Evolutionary conservation across 2,329 filamentous ascomycete species (phyloP).

Genomic region (Aspergillus ustus): DNA sequence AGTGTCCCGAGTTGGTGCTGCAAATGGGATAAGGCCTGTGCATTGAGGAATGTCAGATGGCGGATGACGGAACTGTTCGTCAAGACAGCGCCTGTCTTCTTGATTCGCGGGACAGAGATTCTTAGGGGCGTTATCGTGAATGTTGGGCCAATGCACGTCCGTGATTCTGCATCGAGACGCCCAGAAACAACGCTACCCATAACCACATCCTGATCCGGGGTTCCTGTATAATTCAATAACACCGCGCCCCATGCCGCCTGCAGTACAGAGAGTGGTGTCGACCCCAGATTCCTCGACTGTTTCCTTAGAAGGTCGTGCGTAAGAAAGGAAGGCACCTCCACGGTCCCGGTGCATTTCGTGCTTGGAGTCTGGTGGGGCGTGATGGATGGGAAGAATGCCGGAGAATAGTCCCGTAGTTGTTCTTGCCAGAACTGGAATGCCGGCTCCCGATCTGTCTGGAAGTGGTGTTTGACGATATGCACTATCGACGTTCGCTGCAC

Average conservation of each 20-base stretch:
- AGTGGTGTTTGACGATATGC: conserved; percentile 33
- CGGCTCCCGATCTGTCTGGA: conserved; percentile 24
- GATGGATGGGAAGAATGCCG: conserved; percentile 30
- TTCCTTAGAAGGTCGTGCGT: conserved; percentile 34
- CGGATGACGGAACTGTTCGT: conserved; percentile 30
- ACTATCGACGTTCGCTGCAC: conserved; percentile 29
- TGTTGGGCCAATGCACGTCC: conserved; percentile 37
- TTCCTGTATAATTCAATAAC: conserved; percentile 38
- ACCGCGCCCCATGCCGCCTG: conserved; percentile 44
- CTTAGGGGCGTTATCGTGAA: conserved; percentile 43
- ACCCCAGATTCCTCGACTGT: conserved; percentile 33
- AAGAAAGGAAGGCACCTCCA: conserved; percentile 29
- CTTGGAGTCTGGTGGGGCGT: conserved; percentile 25
- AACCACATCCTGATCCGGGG: conserved; percentile 38
- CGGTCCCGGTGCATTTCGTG: conserved; percentile 21
- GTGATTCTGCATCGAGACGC: conserved; percentile 30
- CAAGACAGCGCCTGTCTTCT: conserved; percentile 17
- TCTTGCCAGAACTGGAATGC: conserved; percentile 30
- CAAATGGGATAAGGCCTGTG: conserved; percentile 28
- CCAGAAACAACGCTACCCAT: conserved; percentile 43
- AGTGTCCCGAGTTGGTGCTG: conserved; percentile 32
- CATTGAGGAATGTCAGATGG: conserved; percentile 31
- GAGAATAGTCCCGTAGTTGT: conserved; percentile 26
- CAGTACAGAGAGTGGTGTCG: conserved; percentile 39
- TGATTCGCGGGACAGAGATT: conserved; percentile 28